Evolutionary conservation across 495 filamentous ascomycete species (phyloP), one percentile per base, ranked within the genome.

Genomic region (Mycothermus thermophilus): DNA sequence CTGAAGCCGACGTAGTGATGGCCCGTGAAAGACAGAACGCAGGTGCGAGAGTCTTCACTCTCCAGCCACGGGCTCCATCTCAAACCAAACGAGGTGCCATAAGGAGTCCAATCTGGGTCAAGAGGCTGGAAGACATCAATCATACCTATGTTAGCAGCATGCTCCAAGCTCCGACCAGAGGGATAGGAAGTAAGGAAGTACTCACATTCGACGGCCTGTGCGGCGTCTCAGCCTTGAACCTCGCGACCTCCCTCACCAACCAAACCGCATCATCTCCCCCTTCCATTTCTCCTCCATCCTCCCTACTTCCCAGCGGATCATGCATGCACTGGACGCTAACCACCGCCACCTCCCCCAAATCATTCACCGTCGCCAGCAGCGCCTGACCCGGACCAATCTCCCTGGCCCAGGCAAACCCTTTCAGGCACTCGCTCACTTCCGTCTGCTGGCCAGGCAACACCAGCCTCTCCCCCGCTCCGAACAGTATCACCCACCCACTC

Each of bases 1-100:
- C 63, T 52, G 35, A 69, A 69, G 0, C 64, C 64, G 20, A 67
- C 51, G 30, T 64, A 61, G 30, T 62, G 57, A 18, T 49, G 46
- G 17, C 62, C 47, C 4, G 63, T 37, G 24, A 58, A 62, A 0
- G 62, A 62, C 5, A 69, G 27, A 8, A 62, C 46, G 27, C 52
- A 54, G 0, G 48, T 60, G 20, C 48, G 50, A 3, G 37, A 44
- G 18, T 30, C 34, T 3, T 43, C 53, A 4, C 30, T 42, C 24
- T 43, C 42, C 3, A 60, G 19, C 63, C 62, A 67, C 0, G 63
- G 62, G 20, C 60, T 58, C 48, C 55, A 67, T 28, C 41, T 61
- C 8, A 69, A 44, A 1, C 60, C 56, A 27, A 63, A 69, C 8
- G 59, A 59, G 1, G 60, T 67, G 9, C 58, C 57, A 20, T 37